Evolutionary conservation across 1,284 basidiomycete genomes (phyloP), one percentile per base, ranked within the genome.

Genomic region (Cryptococcus sp.): DNA sequence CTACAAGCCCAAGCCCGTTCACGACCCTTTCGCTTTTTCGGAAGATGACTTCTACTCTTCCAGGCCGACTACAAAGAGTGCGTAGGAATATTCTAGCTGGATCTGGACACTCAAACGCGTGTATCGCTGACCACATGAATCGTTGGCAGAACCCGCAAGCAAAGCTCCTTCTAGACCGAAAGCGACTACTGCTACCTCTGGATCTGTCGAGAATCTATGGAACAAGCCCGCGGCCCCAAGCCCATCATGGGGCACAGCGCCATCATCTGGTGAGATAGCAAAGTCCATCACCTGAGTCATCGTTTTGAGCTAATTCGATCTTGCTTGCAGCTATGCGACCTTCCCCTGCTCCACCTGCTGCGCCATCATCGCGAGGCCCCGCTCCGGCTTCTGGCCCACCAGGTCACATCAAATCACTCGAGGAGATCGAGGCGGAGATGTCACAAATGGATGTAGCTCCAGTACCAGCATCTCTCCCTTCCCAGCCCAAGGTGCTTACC

Each of bases 381-480:
- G 47, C 25, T 15, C 62, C 58, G 13, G 2, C 29, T 46, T 61
- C 59, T 39, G 70, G 54, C 46, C 67, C 69, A 10, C 80, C 80
- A 46, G 78, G 75, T 2, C 84, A 85, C 39, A 83, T 85, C 34
- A 86, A 88, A 56, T 95, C 92, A 0, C 78, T 98, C 25, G 90
- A 93, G 64, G 93, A 98, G 75, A 91, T 98, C 61, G 95, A 99
- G 75, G 88, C 89, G 3, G 91, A 98, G 77, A 91, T 95, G 88
- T 67, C 78, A 16, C 63, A 65, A 3, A 64, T 72, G 20, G 55
- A 63, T 41, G 54, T 69, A 1, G 43, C 48, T 46, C 44, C 58
- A 17, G 45, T 64, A 46, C 54, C 55, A 25, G 25, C 55, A 29
- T 47, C 59, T 53, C 62, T 60, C 23, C 26, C 48, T 25, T 45